Evolutionary conservation across 2,329 filamentous ascomycete genomes (phyloP).

Genomic region (Diaporthe nobilis): DNA sequence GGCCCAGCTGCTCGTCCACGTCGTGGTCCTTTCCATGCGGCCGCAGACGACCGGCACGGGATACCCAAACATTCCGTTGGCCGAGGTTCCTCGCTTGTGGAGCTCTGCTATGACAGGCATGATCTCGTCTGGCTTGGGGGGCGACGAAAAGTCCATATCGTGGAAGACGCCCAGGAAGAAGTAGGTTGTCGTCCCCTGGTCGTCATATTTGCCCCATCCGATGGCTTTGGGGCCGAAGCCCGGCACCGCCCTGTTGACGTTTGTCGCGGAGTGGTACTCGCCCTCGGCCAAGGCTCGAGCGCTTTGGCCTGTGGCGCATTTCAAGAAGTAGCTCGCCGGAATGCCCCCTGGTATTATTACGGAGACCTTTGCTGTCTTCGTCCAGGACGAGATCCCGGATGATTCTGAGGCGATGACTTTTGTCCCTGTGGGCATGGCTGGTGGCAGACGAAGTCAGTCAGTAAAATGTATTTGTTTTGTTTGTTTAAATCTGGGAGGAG

Average conservation of each 20-base stretch:
- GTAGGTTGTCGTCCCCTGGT: not conserved
- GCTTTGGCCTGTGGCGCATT: not conserved
- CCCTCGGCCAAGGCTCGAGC: not conserved
- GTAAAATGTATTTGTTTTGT: not conserved
- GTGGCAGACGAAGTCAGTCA: not conserved
- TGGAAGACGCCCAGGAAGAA: not conserved
- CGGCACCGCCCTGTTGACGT: slow-evolving; percentile 16
- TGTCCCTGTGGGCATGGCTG: slow-evolving; percentile 20
- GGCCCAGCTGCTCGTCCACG: slow-evolving; percentile 17
- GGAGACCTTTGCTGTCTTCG: slow-evolving; percentile 15
- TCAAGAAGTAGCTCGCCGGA: not conserved
- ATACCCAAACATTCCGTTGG: slow-evolving; percentile 19
- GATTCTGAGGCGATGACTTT: slow-evolving; percentile 1
- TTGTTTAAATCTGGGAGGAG: not conserved
- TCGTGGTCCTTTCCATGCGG: not conserved
- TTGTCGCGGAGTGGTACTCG: not conserved
- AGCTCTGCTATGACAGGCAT: slow-evolving; percentile 5
- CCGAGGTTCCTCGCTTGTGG: not conserved
- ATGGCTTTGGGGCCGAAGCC: slow-evolving; percentile 6
- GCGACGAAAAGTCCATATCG: slow-evolving; percentile 19
- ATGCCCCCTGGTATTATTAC: not conserved
- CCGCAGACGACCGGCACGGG: not conserved
- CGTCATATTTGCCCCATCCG: not conserved
- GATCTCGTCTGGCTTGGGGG: slow-evolving; percentile 2
- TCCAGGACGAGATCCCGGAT: slow-evolving; percentile 12